phyloP scores from a whole-genome alignment of 805 yeast genomes.

The Tetrapisispora taiwanensis region DNA sequence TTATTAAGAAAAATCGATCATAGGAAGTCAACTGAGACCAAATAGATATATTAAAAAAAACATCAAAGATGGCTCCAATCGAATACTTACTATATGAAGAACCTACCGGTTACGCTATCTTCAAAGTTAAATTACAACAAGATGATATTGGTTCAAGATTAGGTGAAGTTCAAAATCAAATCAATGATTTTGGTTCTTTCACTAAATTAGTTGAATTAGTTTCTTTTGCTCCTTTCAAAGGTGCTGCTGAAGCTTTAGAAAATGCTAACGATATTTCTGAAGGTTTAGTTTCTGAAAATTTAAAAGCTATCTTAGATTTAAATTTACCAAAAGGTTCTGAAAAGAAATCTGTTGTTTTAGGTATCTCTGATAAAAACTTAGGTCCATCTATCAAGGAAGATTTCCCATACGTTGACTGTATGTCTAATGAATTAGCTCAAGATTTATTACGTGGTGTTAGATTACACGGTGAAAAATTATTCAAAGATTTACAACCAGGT shows the following conservation, averaged over 20 bases:
- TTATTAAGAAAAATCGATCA: not conserved
- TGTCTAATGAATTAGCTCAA: conserved; percentile 85
- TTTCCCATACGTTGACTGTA: conserved; percentile 82
- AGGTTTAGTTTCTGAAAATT: conserved; percentile 88
- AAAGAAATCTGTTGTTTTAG: conserved; percentile 57
- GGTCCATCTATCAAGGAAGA: conserved; percentile 94
- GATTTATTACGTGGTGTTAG: conserved; percentile 93
- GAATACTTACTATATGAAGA: conserved; percentile 94
- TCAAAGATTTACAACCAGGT: conserved; percentile 87
- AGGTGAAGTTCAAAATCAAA: conserved; percentile 88
- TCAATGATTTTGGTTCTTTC: conserved; percentile 74
- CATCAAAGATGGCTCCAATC: conserved; percentile 52
- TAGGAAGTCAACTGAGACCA: not conserved
- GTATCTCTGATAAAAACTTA: conserved; percentile 87
- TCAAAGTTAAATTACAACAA: conserved; percentile 87
- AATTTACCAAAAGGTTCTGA: conserved; percentile 75
- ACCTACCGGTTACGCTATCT: conserved; percentile 96
- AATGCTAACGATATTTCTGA: conserved; percentile 97
- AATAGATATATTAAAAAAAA: too few species aligned
- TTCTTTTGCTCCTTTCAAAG: conserved; percentile 96
- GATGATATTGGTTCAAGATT: conserved; percentile 87
- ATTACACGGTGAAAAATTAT: conserved; percentile 76
- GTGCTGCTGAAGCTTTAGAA: conserved; percentile 98
- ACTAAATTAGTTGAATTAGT: conserved; percentile 89
- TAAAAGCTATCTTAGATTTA: conserved; percentile 80